These are phyloP conservation scores for Candida neerlandica DNA, from an alignment of 1,139 yeast species.

Conservation along the genomic window DNA sequence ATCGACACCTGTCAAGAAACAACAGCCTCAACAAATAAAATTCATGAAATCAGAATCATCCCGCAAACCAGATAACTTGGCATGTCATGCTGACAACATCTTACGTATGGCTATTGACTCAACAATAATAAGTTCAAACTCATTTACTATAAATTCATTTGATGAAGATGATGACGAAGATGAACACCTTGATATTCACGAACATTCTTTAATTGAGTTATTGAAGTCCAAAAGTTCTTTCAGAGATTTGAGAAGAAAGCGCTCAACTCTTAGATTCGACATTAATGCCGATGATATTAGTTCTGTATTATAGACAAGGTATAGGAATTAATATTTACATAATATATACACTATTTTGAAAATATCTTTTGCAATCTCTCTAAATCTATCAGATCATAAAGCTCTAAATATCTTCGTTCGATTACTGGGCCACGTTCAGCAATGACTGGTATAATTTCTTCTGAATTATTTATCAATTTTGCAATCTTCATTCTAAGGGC, in stretches of 20 bases:
- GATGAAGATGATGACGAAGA: conserved; percentile 36
- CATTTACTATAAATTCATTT: conserved; percentile 38
- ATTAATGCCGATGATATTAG: conserved; percentile 42
- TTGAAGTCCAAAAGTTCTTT: conserved; percentile 20
- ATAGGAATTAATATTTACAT: conserved; percentile 4
- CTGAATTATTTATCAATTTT: neutral
- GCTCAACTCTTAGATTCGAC: conserved; percentile 30
- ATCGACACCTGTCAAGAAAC: conserved; percentile 9
- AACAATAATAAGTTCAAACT: conserved; percentile 46
- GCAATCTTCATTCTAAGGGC: neutral
- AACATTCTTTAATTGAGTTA: conserved; percentile 33
- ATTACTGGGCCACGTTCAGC: neutral
- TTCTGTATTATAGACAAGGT: conserved; percentile 22
- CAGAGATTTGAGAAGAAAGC: conserved; percentile 17
- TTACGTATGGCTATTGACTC: conserved; percentile 54
- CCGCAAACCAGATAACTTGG: conserved; percentile 34
- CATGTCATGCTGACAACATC: conserved; percentile 52
- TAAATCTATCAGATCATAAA: conserved; percentile 30
- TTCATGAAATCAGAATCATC: neutral
- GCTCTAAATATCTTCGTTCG: neutral
- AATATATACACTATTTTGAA: conserved; percentile 2
- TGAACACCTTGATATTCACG: conserved; percentile 36
- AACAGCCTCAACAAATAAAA: neutral
- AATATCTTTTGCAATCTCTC: conserved; percentile 24
- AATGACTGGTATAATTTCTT: neutral